Percentiles rank a stretch among this genome's conserved stretches.
Evolutionary conservation across 106 monocot genomes (phyloP).

Genomic region (Platanthera guangdongensis): DNA sequence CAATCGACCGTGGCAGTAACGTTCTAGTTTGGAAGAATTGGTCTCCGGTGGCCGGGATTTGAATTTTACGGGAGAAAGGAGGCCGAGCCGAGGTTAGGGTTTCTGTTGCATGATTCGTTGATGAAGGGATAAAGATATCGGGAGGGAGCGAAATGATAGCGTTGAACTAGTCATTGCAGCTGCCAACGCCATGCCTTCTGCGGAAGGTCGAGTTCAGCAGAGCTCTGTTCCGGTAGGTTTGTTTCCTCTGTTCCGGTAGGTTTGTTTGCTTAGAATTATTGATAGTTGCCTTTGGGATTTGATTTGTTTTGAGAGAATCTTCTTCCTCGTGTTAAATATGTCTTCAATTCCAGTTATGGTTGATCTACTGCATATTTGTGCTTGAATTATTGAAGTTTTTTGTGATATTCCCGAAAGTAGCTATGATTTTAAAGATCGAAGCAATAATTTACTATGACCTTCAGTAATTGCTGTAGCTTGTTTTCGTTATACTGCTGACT

Average conservation of each 20-base stretch:
- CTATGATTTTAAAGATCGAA: background rate
- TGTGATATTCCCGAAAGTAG: background rate
- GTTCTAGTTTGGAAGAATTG: background rate
- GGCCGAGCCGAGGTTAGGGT: conserved; percentile 4
- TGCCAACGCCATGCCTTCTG: conserved; percentile 41
- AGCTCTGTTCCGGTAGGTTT: conserved; percentile 33
- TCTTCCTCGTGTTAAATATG: background rate
- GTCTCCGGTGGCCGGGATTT: background rate
- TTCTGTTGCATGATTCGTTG: background rate
- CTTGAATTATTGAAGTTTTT: background rate
- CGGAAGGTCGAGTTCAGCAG: conserved; percentile 49
- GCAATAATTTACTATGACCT: background rate
- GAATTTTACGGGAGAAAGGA: background rate
- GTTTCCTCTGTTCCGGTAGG: background rate
- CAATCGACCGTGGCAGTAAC: background rate
- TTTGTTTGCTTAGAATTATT: background rate
- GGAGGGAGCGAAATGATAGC: conserved; percentile 33
- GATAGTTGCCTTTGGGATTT: background rate
- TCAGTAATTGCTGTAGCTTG: background rate
- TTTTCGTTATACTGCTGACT: background rate
- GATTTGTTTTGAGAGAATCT: background rate
- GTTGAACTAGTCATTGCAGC: conserved; percentile 65
- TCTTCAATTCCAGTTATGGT: background rate
- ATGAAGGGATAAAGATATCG: conserved; percentile 20
- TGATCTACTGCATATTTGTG: background rate